Evolutionary conservation across 2,329 filamentous ascomycete genomes (phyloP).

Genomic region (Colletotrichum musae): DNA sequence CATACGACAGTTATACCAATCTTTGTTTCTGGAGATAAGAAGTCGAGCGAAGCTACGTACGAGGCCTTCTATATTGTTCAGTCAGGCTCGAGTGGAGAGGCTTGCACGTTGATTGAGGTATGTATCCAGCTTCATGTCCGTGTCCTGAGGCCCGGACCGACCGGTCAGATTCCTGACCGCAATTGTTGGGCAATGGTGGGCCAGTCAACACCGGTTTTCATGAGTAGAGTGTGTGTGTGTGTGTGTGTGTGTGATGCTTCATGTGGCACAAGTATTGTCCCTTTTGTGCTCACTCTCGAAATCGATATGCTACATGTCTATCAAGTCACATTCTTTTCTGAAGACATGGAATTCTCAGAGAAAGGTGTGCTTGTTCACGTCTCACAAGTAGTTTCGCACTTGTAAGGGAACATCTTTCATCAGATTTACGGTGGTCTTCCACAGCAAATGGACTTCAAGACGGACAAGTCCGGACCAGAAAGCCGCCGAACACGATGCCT

Average conservation of each 20-base stretch:
- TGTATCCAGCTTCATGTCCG: background rate
- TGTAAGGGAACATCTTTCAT: too few species aligned
- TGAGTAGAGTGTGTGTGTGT: background rate
- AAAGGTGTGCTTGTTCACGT: too few species aligned
- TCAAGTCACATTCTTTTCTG: background rate
- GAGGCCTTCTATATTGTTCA: background rate
- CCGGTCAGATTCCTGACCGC: conserved; percentile 7
- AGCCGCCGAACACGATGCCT: background rate
- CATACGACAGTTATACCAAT: background rate
- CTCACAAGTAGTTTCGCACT: too few species aligned
- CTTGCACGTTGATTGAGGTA: conserved; percentile 1
- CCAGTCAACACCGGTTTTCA: background rate
- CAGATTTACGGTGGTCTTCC: too few species aligned
- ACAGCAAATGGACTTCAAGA: too few species aligned
- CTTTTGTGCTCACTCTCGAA: background rate
- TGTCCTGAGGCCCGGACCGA: conserved; percentile 1
- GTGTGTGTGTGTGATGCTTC: background rate
- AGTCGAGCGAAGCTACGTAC: background rate
- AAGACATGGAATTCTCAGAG: too few species aligned
- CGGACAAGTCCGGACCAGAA: background rate
- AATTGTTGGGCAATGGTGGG: background rate
- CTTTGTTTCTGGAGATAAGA: background rate
- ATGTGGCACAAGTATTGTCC: background rate
- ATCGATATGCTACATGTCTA: background rate
- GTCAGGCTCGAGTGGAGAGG: background rate